phyloP scores from a whole-genome alignment of 768 basidiomycete genomes.

The Hygrocybe coccinea region DNA sequence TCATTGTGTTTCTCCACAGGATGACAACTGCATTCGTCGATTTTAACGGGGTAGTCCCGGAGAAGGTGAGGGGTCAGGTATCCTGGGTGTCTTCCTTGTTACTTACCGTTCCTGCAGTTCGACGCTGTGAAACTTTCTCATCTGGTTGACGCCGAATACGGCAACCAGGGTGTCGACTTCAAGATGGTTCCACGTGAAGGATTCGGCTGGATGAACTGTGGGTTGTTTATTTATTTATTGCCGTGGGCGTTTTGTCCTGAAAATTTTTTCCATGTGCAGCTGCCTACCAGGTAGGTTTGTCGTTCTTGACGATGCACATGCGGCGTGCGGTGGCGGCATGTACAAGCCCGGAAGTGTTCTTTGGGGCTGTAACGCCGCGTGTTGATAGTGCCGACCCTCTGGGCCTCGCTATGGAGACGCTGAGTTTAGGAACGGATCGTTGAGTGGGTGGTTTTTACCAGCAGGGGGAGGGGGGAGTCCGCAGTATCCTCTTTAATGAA shows the following conservation, averaged over 20 bases:
- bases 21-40: conserved; percentile 94
- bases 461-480: too few species aligned
- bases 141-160: conserved; percentile 95
- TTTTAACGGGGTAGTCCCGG: conserved; percentile 96
- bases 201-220: conserved; percentile 98
- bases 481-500: too few species aligned
- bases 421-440: conserved; percentile 26
- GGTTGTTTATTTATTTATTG: conserved; percentile 20
- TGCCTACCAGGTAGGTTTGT: conserved; percentile 94
- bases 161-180: conserved; percentile 95
- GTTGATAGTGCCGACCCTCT: conserved; percentile 50
- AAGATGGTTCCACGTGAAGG: conserved; percentile 96
- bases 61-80: conserved; percentile 62
- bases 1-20: conserved; percentile 36
- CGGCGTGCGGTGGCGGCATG: conserved; percentile 92
- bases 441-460: neutral
- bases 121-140: conserved; percentile 95
- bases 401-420: conserved; percentile 58
- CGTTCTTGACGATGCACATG: conserved; percentile 91
- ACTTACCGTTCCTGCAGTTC: conserved; percentile 46
- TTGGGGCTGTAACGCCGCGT: conserved; percentile 47
- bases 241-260: neutral
- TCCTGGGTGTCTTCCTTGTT: neutral
- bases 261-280: conserved; percentile 52
- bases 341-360: conserved; percentile 89